These are phyloP conservation scores for Limnomonas spitsbergensis DNA, from an alignment of 139 green algal species.

Conservation along the genomic window DNA sequence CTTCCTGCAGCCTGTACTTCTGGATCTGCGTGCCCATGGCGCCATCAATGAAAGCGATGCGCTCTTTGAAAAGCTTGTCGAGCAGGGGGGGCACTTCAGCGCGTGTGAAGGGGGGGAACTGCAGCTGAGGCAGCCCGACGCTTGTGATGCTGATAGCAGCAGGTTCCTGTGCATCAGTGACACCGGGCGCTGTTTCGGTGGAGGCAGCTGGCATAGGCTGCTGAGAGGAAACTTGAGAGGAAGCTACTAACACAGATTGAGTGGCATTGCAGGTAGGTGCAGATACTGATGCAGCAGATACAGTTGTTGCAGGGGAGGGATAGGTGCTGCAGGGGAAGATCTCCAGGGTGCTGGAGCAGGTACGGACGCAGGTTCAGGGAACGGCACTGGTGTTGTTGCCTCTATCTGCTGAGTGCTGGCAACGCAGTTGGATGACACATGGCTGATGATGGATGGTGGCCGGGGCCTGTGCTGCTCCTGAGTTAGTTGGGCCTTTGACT, in stretches of 20 bases:
- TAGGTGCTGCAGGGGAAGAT: too few relatives aligned
- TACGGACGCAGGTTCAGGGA: background rate
- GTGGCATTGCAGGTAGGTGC: background rate
- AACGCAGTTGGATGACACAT: background rate
- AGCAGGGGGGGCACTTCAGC: constrained; percentile 34
- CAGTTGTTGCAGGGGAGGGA: background rate
- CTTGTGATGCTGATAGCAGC: background rate
- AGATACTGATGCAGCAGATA: background rate
- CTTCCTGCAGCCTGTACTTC: constrained; percentile 83
- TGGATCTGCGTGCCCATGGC: constrained; percentile 91
- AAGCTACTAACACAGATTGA: background rate
- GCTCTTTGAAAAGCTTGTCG: constrained; percentile 77
- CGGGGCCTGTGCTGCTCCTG: too few relatives aligned
- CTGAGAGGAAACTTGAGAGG: background rate
- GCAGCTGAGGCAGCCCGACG: background rate
- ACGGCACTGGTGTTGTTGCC: background rate
- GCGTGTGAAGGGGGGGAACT: background rate
- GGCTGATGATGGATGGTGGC: too few relatives aligned
- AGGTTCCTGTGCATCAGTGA: background rate
- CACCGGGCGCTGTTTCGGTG: background rate
- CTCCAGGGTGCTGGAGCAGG: background rate
- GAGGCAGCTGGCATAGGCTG: background rate
- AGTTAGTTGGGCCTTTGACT: background rate
- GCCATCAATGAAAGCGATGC: constrained; percentile 94
- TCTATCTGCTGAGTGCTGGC: too few relatives aligned